Conservation (phyloP, 139 green algal species). For the Zygnema cylindricum region DNA sequence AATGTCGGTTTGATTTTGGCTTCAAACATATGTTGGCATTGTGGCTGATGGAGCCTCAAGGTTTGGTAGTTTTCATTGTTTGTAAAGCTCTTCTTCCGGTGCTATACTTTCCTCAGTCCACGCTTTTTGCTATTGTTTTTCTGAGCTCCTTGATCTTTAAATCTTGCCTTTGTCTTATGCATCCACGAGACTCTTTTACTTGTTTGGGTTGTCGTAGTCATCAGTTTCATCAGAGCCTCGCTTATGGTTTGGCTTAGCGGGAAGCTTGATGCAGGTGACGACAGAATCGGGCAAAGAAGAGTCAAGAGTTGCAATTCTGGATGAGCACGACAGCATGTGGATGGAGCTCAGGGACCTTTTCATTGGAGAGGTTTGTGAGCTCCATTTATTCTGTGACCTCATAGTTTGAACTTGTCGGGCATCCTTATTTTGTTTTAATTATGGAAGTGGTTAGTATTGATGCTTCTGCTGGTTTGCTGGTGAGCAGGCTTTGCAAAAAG, state of each 20-base stretch:
- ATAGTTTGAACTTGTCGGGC: not conserved
- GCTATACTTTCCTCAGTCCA: no score
- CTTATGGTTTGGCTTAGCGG: no score
- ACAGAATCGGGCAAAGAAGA: conserved; percentile 73
- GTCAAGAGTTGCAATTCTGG: conserved; percentile 78
- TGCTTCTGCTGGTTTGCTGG: not conserved
- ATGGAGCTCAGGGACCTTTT: conserved; percentile 87
- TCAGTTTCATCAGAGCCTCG: not conserved
- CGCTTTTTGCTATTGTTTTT: no score
- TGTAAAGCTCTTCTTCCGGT: no score
- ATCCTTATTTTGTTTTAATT: not conserved
- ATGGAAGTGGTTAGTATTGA: not conserved
- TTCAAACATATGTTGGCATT: no score
- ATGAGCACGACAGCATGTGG: conserved; percentile 78
- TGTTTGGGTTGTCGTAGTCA: no score
- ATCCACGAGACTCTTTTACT: no score
- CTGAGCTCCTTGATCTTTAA: no score
- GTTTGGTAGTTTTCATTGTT: no score
- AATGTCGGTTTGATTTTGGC: no score
- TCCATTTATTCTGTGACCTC: not conserved
- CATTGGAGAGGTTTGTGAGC: conserved; percentile 77
- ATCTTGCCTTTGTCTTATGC: no score
- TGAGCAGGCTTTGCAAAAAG: conserved; percentile 14
- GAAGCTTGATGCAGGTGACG: conserved; percentile 11
- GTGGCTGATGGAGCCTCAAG: no score